Conservation (phyloP, 305 asterid species). For the Plantago coronopus region DNA sequence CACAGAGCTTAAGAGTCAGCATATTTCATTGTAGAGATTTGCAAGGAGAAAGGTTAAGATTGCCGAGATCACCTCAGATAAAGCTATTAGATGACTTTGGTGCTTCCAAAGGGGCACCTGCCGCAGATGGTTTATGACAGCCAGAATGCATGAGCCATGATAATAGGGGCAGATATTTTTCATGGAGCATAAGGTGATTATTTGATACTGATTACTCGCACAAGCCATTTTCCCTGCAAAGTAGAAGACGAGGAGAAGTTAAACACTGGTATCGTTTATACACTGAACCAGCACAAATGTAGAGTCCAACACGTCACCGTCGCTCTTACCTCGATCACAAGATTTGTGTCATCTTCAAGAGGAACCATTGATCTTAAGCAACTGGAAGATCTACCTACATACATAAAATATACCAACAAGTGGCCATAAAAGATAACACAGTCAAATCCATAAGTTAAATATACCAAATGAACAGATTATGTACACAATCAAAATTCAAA, state of each 20-base stretch:
- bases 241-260: constrained; percentile 5
- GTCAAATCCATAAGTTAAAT: constrained; percentile 10
- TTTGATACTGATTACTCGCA: not conserved
- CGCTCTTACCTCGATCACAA: constrained; percentile 21
- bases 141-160: too few relatives aligned
- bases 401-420: constrained; percentile 19
- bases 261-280: not conserved
- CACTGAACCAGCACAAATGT: not conserved
- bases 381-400: constrained; percentile 14
- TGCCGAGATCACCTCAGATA: too few relatives aligned
- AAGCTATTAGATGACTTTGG: too few relatives aligned
- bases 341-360: constrained; percentile 18
- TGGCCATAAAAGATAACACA: constrained; percentile 21
- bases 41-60: too few relatives aligned
- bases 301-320: not conserved
- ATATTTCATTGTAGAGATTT: too few relatives aligned
- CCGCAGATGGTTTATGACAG: too few relatives aligned
- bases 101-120: too few relatives aligned
- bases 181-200: not conserved
- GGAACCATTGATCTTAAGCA: constrained; percentile 16
- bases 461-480: constrained; percentile 12
- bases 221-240: constrained; percentile 12
- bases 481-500: constrained; percentile 9
- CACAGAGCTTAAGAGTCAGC: too few relatives aligned
- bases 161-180: too few relatives aligned